Percentiles rank a stretch among this genome's conserved stretches.
Conservation (phyloP, 129 eudicot genomes). For the Glebionis coronaria region DNA sequence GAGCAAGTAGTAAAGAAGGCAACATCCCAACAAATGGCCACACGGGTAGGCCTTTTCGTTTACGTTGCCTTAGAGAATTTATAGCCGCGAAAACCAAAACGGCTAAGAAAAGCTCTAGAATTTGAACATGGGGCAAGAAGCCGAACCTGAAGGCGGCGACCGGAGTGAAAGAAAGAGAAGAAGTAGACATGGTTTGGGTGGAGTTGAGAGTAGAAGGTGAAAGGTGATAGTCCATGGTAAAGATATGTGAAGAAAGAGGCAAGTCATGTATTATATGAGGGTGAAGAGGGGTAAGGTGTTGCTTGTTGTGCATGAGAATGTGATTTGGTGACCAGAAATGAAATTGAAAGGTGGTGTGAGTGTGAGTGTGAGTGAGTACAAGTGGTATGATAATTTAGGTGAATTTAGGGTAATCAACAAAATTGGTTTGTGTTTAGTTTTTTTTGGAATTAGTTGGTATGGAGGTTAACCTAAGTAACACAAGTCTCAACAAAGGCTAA, state of each 20-base stretch:
- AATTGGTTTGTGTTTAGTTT: background rate
- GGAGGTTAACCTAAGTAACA: slow-evolving; percentile 38
- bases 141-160: slow-evolving; percentile 10
- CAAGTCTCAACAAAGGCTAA: slow-evolving; percentile 29
- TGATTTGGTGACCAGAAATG: slow-evolving; percentile 73
- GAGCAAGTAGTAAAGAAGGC: slow-evolving; percentile 63
- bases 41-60: slow-evolving; percentile 55
- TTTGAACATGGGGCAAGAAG: slow-evolving; percentile 45
- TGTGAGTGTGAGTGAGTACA: too few species aligned
- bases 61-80: slow-evolving; percentile 56
- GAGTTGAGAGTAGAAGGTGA: slow-evolving; percentile 28
- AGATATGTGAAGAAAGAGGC: slow-evolving; percentile 29
- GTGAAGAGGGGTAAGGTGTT: slow-evolving; percentile 22
- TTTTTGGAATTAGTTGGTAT: slow-evolving; percentile 25
- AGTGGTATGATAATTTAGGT: slow-evolving; percentile 23
- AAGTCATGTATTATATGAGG: slow-evolving; percentile 48
- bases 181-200: slow-evolving; percentile 29
- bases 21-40: slow-evolving; percentile 95
- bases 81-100: slow-evolving; percentile 54
- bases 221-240: slow-evolving; percentile 29
- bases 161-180: slow-evolving; percentile 20
- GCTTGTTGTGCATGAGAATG: slow-evolving; percentile 55
- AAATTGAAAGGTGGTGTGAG: slow-evolving; percentile 35
- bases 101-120: slow-evolving; percentile 55
- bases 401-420: slow-evolving; percentile 33